Conservation (phyloP, 2,329 filamentous ascomycete species). For the Phyllosticta paracitricarpa region DNA sequence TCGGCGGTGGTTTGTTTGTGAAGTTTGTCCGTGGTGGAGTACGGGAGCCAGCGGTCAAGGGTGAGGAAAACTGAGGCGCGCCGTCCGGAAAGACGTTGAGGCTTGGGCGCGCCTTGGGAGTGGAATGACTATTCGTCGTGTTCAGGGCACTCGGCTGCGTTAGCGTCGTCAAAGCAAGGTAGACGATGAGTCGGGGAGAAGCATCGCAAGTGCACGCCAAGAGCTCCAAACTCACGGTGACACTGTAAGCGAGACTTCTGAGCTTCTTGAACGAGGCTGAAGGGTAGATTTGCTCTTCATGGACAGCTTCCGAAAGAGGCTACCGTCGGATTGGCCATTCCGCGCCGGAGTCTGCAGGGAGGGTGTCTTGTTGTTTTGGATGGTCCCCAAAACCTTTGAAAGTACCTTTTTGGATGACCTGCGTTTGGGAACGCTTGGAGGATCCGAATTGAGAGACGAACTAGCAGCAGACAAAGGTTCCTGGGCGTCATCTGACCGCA, state of each 20-base stretch:
- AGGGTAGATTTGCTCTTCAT: constrained; percentile 17
- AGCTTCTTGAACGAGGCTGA: constrained; percentile 18
- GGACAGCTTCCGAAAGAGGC: constrained; percentile 21
- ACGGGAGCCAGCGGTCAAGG: background rate
- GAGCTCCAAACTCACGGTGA: constrained; percentile 4
- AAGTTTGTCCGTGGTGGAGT: background rate
- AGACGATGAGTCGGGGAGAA: background rate
- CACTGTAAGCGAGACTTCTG: constrained; percentile 19
- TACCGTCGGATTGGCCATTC: constrained; percentile 17
- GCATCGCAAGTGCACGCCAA: background rate
- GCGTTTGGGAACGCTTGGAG: constrained; percentile 2
- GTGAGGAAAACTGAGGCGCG: background rate
- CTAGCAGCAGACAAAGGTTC: background rate
- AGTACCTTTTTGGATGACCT: constrained; percentile 14
- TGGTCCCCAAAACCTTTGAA: constrained; percentile 9
- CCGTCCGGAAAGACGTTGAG: background rate
- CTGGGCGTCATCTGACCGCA: background rate
- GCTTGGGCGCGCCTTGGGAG: background rate
- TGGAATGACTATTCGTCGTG: background rate
- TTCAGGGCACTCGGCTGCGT: background rate
- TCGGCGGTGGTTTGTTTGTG: constrained; percentile 1
- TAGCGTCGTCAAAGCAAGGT: background rate
- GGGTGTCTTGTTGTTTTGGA: constrained; percentile 14
- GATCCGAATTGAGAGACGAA: background rate
- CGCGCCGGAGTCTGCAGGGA: constrained; percentile 6